A percentile compares a stretch with the other conserved stretches of the same genome.
These are phyloP conservation scores for Candida mattraensis DNA, from an alignment of 805 yeast species.

Conservation along the genomic window DNA sequence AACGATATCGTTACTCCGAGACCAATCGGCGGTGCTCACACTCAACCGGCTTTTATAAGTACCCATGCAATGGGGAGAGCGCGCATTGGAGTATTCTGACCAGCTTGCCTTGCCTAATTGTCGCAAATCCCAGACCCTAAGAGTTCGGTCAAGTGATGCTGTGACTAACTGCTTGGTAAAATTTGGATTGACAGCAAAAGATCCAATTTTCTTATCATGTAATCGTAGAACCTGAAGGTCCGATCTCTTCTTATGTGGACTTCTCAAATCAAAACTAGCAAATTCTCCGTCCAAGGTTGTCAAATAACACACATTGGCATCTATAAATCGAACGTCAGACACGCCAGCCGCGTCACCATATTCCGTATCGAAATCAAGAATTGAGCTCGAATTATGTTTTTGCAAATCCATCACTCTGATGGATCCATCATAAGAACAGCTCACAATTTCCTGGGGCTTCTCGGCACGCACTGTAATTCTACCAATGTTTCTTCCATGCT, in stretches of 20 bases:
- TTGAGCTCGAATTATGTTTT: conserved; percentile 58
- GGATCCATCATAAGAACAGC: conserved; percentile 87
- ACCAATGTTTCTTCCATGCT: conserved; percentile 76
- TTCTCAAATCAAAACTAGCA: conserved; percentile 68
- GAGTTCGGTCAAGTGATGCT: conserved; percentile 82
- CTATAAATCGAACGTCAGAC: conserved; percentile 67
- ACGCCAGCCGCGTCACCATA: conserved; percentile 62
- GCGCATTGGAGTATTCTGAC: conserved; percentile 53
- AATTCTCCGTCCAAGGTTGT: conserved; percentile 83
- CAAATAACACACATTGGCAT: conserved; percentile 60
- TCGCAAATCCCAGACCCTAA: conserved; percentile 87
- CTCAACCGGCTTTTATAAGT: conserved; percentile 74
- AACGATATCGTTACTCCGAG: conserved; percentile 63
- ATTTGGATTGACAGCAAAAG: conserved; percentile 76
- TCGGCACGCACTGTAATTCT: conserved; percentile 51
- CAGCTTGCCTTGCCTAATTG: conserved; percentile 46
- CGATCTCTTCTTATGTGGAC: conserved; percentile 11
- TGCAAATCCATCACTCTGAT: conserved; percentile 69
- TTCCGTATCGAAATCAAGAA: conserved; percentile 55
- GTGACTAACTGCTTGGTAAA: conserved; percentile 70
- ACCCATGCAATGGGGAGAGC: conserved; percentile 55
- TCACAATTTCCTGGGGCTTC: conserved; percentile 51
- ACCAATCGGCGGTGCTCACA: conserved; percentile 85
- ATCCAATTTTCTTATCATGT: conserved; percentile 91
- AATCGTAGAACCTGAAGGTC: conserved; percentile 50